These are phyloP conservation scores for Russula foetens DNA, from an alignment of 768 basidiomycete species.

Conservation along the genomic window DNA sequence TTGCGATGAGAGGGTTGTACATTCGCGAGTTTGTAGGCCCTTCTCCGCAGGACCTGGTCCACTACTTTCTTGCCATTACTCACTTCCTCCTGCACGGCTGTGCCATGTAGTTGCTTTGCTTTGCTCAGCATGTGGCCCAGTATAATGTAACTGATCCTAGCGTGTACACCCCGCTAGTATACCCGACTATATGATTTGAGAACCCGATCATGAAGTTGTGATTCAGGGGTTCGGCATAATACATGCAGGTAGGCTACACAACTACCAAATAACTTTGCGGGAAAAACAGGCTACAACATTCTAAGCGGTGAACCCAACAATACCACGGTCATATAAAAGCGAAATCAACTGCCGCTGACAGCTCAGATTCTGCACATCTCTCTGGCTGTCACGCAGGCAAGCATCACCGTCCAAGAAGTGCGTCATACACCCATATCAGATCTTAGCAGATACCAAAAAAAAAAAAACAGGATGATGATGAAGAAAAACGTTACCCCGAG, in stretches of 20 bases:
- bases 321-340: background rate
- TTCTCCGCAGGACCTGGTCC: background rate
- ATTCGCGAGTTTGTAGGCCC: background rate
- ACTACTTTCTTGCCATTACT: background rate
- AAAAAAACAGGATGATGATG: background rate
- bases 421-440: background rate
- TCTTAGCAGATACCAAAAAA: background rate
- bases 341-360: background rate
- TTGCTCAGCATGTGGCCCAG: background rate
- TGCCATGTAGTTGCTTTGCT: slow-evolving; percentile 11
- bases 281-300: background rate
- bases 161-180: background rate
- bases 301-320: background rate
- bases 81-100: background rate
- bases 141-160: background rate
- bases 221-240: background rate
- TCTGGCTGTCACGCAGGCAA: background rate
- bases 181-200: background rate
- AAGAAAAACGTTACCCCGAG: slow-evolving; percentile 1
- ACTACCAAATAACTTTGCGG: background rate
- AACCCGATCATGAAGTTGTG: background rate
- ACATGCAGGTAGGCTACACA: slow-evolving; percentile 4
- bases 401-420: background rate
- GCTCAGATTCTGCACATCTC: background rate
- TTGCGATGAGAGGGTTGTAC: background rate